A percentile compares a stretch with the other conserved stretches of the same genome.
phyloP scores from a whole-genome alignment of 1,139 yeast genomes.

The Yamadazyma triangularis region DNA sequence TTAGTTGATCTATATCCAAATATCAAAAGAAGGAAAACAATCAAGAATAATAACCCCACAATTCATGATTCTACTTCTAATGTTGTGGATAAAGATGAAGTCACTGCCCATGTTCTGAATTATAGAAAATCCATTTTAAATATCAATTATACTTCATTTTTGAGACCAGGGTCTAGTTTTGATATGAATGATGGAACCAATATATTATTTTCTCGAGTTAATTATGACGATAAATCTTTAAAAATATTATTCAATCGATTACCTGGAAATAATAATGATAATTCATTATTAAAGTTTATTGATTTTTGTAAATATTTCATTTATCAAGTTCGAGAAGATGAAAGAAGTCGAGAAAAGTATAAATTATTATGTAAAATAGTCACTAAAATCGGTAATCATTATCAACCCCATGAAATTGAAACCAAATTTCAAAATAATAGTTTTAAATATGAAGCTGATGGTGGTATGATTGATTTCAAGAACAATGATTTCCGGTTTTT shows the following conservation, averaged over 20 bases:
- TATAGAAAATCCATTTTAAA: neutral
- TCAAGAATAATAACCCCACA: too few relatives aligned
- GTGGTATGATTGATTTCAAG: conserved; percentile 34
- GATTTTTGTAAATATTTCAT: neutral
- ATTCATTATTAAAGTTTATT: neutral
- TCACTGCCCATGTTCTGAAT: too few relatives aligned
- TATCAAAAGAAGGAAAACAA: neutral
- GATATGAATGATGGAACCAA: conserved; percentile 10
- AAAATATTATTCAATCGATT: conserved; percentile 16
- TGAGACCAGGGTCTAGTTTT: conserved; percentile 17
- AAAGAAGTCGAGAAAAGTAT: neutral
- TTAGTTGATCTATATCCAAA: too few relatives aligned
- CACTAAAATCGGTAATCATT: too few relatives aligned
- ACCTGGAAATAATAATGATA: conserved; percentile 1
- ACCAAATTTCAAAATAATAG: conserved; percentile 2
- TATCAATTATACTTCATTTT: conserved; percentile 10
- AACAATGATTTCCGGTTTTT: conserved; percentile 33
- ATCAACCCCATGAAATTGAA: neutral
- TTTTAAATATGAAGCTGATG: conserved; percentile 18
- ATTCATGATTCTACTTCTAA: too few relatives aligned
- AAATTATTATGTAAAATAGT: neutral
- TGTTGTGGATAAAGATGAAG: too few relatives aligned
- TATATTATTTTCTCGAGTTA: conserved; percentile 17
- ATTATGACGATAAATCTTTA: conserved; percentile 15
- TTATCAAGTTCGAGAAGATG: neutral